These are phyloP conservation scores for Cruciata laevipes DNA, from an alignment of 257 asterid genomes.

Conservation along the genomic window DNA sequence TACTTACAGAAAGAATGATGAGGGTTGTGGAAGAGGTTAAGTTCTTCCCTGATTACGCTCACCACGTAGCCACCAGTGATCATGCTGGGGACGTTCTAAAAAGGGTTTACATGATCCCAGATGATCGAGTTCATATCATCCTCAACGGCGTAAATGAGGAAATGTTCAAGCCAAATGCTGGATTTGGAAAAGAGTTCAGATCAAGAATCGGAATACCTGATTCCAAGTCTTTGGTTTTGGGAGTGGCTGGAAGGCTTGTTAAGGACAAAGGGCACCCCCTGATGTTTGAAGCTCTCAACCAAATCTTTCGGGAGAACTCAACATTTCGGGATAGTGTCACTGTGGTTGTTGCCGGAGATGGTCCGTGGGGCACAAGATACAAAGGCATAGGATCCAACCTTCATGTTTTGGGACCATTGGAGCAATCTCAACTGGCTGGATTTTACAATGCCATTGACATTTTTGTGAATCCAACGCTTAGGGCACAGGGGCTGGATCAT, in stretches of 20 bases:
- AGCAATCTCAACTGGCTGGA: constrained; percentile 38
- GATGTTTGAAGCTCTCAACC: constrained; percentile 53
- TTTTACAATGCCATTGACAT: constrained; percentile 56
- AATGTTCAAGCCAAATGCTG: constrained; percentile 36
- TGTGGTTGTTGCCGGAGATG: constrained; percentile 70
- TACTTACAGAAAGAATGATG: constrained; percentile 28
- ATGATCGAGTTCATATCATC: constrained; percentile 58
- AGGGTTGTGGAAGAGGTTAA: constrained; percentile 64
- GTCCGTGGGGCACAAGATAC: constrained; percentile 70
- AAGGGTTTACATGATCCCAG: constrained; percentile 67
- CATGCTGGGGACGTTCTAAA: constrained; percentile 64
- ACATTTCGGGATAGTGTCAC: constrained; percentile 32
- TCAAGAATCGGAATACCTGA: constrained; percentile 20
- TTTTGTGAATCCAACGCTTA: constrained; percentile 64
- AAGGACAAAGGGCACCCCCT: constrained; percentile 79
- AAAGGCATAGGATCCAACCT: constrained; percentile 45
- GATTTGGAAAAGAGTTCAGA: constrained; percentile 16
- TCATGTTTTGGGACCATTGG: constrained; percentile 50
- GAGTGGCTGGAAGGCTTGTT: constrained; percentile 73
- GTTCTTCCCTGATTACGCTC: constrained; percentile 55
- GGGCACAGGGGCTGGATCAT: constrained; percentile 80
- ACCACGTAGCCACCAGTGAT: constrained; percentile 75
- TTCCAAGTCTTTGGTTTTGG: constrained; percentile 36
- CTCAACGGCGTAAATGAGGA: constrained; percentile 51
- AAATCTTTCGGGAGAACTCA: constrained; percentile 41